phyloP scores from a whole-genome alignment of 305 asterid genomes.

The Fraxinus albicans region DNA sequence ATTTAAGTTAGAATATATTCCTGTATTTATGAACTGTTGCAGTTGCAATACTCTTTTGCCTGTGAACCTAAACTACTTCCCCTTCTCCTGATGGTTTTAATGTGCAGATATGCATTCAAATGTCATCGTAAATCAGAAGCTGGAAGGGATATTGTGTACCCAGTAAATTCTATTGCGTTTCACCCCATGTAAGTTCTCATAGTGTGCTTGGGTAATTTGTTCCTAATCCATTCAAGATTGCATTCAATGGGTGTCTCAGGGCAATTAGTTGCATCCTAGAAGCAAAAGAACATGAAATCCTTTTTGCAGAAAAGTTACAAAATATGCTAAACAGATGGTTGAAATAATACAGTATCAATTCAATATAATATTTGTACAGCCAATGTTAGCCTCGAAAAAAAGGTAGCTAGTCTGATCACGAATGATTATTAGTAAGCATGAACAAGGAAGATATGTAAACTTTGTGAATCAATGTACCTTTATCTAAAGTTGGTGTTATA shows the following conservation, averaged over 20 bases:
- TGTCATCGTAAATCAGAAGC: constrained; percentile 96
- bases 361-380: neutral
- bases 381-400: neutral
- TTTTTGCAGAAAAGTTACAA: neutral
- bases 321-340: neutral
- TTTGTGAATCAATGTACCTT: neutral
- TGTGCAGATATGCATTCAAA: constrained; percentile 85
- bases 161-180: constrained; percentile 94
- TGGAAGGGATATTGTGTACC: constrained; percentile 91
- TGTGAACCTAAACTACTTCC: neutral
- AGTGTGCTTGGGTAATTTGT: neutral
- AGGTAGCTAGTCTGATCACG: neutral
- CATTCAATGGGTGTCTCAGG: neutral
- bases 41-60: neutral
- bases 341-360: neutral
- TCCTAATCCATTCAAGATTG: neutral
- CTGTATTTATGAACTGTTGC: neutral
- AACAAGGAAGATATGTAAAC: neutral
- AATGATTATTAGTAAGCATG: neutral
- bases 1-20: neutral
- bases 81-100: constrained; percentile 11
- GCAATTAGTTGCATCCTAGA: neutral
- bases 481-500: neutral
- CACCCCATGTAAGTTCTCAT: constrained; percentile 81
- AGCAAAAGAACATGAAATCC: neutral